Percentiles rank a stretch among this genome's conserved stretches.
Conservation (phyloP, 345 rosid species). For the Eucalyptus leucophloia region DNA sequence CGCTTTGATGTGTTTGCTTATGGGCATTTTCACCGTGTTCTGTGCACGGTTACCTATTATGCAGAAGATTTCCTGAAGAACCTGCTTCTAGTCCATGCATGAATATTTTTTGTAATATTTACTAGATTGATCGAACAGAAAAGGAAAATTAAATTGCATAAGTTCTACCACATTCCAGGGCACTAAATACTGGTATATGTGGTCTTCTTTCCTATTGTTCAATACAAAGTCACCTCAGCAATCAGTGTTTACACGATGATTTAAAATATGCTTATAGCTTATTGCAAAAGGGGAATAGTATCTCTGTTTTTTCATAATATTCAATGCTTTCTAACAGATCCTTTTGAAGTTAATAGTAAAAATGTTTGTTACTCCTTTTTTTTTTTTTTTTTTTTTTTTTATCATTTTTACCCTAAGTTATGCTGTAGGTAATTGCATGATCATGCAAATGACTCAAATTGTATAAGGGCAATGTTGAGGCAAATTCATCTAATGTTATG, state of each 20-base stretch:
- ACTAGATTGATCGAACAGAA: background rate
- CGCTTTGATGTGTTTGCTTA: background rate
- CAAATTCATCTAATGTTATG: background rate
- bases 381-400: background rate
- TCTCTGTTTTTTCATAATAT: background rate
- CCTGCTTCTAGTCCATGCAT: background rate
- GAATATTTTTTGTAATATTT: background rate
- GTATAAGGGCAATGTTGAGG: background rate
- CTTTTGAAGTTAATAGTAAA: background rate
- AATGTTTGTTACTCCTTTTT: background rate
- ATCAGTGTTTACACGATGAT: background rate
- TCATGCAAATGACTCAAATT: background rate
- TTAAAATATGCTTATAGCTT: background rate
- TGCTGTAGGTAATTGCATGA: background rate
- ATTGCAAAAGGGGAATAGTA: background rate
- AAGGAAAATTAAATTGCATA: background rate
- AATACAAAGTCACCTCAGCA: background rate
- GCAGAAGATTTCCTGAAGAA: background rate
- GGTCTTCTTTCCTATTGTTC: background rate
- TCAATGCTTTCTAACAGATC: background rate
- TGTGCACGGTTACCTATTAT: background rate
- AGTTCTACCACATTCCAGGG: background rate
- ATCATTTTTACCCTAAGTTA: background rate
- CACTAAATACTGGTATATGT: background rate
- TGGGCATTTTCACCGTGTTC: background rate